Evolutionary conservation across 345 rosid genomes (phyloP), one percentile per base, ranked within the genome.

Genomic region (Alliaria petiolata): DNA sequence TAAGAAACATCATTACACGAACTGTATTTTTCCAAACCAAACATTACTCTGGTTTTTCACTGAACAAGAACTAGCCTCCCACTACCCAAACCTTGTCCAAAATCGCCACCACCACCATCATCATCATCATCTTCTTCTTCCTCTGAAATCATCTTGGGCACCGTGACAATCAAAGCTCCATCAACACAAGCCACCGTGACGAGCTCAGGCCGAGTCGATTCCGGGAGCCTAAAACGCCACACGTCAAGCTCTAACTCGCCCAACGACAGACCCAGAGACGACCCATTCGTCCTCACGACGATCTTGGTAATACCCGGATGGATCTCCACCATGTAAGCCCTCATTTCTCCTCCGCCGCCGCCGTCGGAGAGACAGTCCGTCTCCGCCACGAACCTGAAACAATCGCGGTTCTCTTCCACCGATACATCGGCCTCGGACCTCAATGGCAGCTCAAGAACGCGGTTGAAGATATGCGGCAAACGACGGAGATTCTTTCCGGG

Each of bases 141-240:
- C 30, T 71, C 67, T 1, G 50, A n/a, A 26, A 72, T 82, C 81
- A 72, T 85, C 82, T 95, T 95, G 0, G 98, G 98, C 65, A 95
- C 99, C 14, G 91, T 95, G 55, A 95, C 99, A 22, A 86, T 79
- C 81, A 95, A 75, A 81, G 84, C 91, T 5, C 97, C 97, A 8
- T 86, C 92, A 16, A 60, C 78, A 38, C 80, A 82, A 59, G 77
- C 87, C 34, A 96, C 99, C 49, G 89, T 88, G 11, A 96, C 96
- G n/a, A 92, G 90, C 80, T 95, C 96, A 13, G 99, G 93, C 68
- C 88, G 65, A 8, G 98, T 95, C 2, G 97, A 76, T 60, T 89
- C 92, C 16, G 97, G 99, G 26, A 95, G 60, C 75, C 98, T 78
- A 70, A 92, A 92, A 65, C 98, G 83, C 99, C 99, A 95, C 83